Percentiles rank a stretch among this genome's conserved stretches.
These are phyloP conservation scores for Podospora comata DNA, from an alignment of 495 filamentous ascomycete species.

Conservation along the genomic window DNA sequence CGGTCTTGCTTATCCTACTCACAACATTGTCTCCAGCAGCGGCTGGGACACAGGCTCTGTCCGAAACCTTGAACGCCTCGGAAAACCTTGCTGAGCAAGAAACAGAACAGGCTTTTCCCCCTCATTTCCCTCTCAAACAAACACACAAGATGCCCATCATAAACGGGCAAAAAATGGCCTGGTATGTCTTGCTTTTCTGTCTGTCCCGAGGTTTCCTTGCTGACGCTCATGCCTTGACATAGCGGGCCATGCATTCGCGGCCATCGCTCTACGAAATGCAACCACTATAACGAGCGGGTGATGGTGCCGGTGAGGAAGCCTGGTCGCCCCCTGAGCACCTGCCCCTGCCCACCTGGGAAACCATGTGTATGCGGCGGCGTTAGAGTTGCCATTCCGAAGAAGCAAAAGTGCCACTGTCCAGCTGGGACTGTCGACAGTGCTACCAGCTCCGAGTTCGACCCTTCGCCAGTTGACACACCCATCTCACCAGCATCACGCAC, in stretches of 20 bases:
- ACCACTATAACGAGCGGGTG: constrained; percentile 65
- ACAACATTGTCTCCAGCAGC: constrained; percentile 4
- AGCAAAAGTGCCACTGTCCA: constrained; percentile 48
- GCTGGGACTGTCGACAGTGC: constrained; percentile 9
- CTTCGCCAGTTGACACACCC: constrained; percentile 32
- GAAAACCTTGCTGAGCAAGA: neutral
- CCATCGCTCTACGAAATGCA: constrained; percentile 81
- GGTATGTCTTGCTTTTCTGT: constrained; percentile 41
- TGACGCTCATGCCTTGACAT: constrained; percentile 23
- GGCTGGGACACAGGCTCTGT: neutral
- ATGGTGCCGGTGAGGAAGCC: constrained; percentile 80
- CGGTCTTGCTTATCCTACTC: neutral
- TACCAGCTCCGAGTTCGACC: constrained; percentile 11
- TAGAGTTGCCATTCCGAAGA: constrained; percentile 52
- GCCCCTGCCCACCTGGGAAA: constrained; percentile 65
- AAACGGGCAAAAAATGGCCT: constrained; percentile 58
- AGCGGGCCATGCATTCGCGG: constrained; percentile 84
- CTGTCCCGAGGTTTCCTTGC: constrained; percentile 13
- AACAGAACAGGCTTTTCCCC: neutral
- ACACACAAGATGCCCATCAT: constrained; percentile 50
- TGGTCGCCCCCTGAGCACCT: constrained; percentile 71
- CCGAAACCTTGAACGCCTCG: neutral
- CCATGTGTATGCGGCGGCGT: constrained; percentile 49
- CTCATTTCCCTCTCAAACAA: neutral
- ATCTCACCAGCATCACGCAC: constrained; percentile 31